Evolutionary conservation across 441 rosid genomes (phyloP).

Genomic region (Pelargonium citronellum): DNA sequence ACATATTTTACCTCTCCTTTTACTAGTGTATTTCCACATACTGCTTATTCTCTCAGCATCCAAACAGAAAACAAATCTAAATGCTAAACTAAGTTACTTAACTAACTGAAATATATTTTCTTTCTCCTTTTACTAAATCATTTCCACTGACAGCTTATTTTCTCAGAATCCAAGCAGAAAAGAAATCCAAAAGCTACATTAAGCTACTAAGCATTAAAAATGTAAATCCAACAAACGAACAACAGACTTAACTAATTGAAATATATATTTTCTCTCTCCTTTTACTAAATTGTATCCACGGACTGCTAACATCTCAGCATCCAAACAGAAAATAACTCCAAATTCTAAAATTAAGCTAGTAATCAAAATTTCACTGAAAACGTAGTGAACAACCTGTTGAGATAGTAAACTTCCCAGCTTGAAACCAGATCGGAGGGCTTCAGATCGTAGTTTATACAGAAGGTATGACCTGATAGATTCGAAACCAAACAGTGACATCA

Average conservation of each 20-base stretch:
- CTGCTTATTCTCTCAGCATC: slow-evolving; percentile 7
- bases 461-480: slow-evolving; percentile 10
- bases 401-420: slow-evolving; percentile 12
- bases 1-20: not conserved
- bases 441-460: slow-evolving; percentile 10
- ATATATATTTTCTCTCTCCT: not conserved
- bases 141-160: not conserved
- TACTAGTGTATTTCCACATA: not conserved
- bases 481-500: slow-evolving; percentile 1
- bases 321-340: slow-evolving; percentile 2
- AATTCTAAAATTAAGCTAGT: not conserved
- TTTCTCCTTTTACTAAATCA: not conserved
- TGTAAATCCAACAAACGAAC: too few species aligned
- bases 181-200: too few species aligned
- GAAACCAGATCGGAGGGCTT: slow-evolving; percentile 10
- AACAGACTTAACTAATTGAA: not conserved
- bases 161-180: not conserved
- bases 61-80: not conserved
- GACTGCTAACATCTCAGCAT: not conserved
- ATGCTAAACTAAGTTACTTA: not conserved
- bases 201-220: too few species aligned
- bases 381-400: slow-evolving; percentile 7
- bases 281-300: not conserved
- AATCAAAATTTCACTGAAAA: not conserved
- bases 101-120: not conserved